A percentile compares a stretch with the other conserved stretches of the same genome.
Conservation (phyloP, 257 asterid genomes). For the Plantago ovata region DNA sequence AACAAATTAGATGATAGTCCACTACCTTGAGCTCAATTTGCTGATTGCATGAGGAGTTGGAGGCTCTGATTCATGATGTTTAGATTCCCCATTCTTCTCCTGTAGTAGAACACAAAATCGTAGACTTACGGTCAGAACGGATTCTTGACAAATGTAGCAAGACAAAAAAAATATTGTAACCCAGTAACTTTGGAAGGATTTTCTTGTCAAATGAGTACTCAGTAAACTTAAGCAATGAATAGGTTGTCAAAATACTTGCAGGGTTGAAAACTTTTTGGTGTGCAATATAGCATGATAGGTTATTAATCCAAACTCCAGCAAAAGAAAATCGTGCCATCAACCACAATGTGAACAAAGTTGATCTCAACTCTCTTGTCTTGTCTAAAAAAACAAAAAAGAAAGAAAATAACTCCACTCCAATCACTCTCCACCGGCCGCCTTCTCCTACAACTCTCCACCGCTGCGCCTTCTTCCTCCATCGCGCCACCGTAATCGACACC, state of each 20-base stretch:
- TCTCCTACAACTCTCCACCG: too few relatives aligned
- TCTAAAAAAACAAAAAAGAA: too few relatives aligned
- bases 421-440: too few relatives aligned
- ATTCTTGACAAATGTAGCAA: slow-evolving; percentile 1
- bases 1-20: neutral
- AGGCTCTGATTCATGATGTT: slow-evolving; percentile 64
- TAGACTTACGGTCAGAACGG: neutral
- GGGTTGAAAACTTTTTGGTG: too few relatives aligned
- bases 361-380: too few relatives aligned
- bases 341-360: too few relatives aligned
- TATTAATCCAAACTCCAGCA: too few relatives aligned
- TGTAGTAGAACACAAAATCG: slow-evolving; percentile 27
- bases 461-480: too few relatives aligned
- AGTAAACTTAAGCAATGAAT: neutral
- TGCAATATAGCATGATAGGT: too few relatives aligned
- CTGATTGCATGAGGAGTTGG: slow-evolving; percentile 64
- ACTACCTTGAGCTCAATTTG: slow-evolving; percentile 76
- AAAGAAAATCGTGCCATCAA: too few relatives aligned
- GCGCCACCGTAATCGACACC: too few relatives aligned
- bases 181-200: neutral
- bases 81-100: slow-evolving; percentile 84
- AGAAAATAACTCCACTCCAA: too few relatives aligned
- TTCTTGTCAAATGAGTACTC: neutral
- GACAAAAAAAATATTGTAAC: slow-evolving; percentile 1
- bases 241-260: slow-evolving; percentile 9